Percentiles rank a stretch among this genome's conserved stretches.
phyloP scores from a whole-genome alignment of 2,329 filamentous ascomycete species.

The Venturia oleaginea region DNA sequence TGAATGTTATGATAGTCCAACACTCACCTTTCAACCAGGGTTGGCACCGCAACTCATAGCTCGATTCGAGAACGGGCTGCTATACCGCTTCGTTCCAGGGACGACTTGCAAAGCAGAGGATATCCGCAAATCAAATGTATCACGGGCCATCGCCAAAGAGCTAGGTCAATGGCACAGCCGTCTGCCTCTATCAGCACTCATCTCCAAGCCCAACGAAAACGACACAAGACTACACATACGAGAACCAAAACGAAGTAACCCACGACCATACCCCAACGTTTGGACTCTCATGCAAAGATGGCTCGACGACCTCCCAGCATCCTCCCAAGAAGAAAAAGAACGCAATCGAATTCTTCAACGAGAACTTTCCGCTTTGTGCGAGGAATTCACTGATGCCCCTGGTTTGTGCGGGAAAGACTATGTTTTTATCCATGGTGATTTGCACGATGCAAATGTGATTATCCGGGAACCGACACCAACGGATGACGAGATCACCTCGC shows the following conservation, averaged over 20 bases:
- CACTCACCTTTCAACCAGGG: background rate
- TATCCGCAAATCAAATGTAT: slow-evolving; percentile 64
- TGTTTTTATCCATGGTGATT: slow-evolving; percentile 89
- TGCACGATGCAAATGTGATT: slow-evolving; percentile 91
- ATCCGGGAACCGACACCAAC: slow-evolving; percentile 47
- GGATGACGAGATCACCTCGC: background rate
- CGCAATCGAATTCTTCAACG: slow-evolving; percentile 60
- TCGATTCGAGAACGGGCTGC: slow-evolving; percentile 88
- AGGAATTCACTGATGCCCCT: slow-evolving; percentile 63
- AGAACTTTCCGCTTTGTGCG: slow-evolving; percentile 63
- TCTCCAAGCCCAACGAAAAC: slow-evolving; percentile 23
- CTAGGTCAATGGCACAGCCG: slow-evolving; percentile 86
- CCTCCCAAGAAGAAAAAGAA: slow-evolving; percentile 57
- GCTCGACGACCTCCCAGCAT: slow-evolving; percentile 73
- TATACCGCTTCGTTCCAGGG: slow-evolving; percentile 85
- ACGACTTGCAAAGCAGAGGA: slow-evolving; percentile 71
- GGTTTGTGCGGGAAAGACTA: slow-evolving; percentile 71
- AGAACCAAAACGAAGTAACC: slow-evolving; percentile 24
- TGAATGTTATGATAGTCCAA: background rate
- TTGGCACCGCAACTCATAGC: slow-evolving; percentile 76
- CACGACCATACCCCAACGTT: slow-evolving; percentile 69
- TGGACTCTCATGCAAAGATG: slow-evolving; percentile 97
- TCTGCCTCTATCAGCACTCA: slow-evolving; percentile 43
- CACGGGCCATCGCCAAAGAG: slow-evolving; percentile 71
- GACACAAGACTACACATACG: background rate